A percentile compares a stretch with the other conserved stretches of the same genome.
phyloP scores from a whole-genome alignment of 352 stramenopile genomes.

The Phytophthora chlamydospora region DNA sequence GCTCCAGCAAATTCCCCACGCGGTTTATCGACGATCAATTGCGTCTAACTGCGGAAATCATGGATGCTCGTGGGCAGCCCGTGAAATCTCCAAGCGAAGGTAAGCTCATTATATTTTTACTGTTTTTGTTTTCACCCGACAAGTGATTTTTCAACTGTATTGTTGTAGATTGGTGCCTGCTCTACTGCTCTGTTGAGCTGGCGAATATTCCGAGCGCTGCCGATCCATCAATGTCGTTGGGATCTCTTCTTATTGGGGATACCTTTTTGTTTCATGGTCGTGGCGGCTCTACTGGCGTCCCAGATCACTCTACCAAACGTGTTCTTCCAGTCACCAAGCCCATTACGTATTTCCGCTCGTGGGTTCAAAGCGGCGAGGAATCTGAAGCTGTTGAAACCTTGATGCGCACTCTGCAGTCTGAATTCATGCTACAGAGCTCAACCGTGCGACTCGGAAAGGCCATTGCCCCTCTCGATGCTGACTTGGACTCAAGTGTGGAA shows the following conservation, averaged over 20 bases:
- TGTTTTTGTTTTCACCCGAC: neutral
- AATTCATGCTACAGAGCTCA: constrained; percentile 69
- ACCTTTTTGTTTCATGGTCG: constrained; percentile 47
- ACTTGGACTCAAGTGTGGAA: constrained; percentile 15
- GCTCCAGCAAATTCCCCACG: constrained; percentile 19
- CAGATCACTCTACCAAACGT: neutral
- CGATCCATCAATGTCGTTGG: constrained; percentile 31
- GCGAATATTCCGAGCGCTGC: constrained; percentile 39
- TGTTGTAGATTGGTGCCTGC: constrained; percentile 54
- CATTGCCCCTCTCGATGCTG: constrained; percentile 42
- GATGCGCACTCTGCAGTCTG: constrained; percentile 54
- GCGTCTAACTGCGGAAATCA: constrained; percentile 37
- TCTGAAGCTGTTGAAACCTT: constrained; percentile 46
- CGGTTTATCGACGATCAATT: constrained; percentile 52
- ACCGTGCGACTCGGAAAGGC: constrained; percentile 53
- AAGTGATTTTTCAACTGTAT: constrained; percentile 1
- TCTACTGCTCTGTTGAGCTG: constrained; percentile 60
- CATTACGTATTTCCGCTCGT: constrained; percentile 73
- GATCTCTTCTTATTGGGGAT: constrained; percentile 63
- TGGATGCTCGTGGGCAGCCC: constrained; percentile 52
- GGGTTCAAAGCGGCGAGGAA: constrained; percentile 58
- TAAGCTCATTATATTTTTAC: neutral
- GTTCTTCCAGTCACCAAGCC: constrained; percentile 56
- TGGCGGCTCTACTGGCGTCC: neutral
- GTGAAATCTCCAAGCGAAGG: constrained; percentile 25